Base-by-base conservation (phyloP, 2,329 filamentous ascomycete species). In the Microdochium bolleyi region DNA sequence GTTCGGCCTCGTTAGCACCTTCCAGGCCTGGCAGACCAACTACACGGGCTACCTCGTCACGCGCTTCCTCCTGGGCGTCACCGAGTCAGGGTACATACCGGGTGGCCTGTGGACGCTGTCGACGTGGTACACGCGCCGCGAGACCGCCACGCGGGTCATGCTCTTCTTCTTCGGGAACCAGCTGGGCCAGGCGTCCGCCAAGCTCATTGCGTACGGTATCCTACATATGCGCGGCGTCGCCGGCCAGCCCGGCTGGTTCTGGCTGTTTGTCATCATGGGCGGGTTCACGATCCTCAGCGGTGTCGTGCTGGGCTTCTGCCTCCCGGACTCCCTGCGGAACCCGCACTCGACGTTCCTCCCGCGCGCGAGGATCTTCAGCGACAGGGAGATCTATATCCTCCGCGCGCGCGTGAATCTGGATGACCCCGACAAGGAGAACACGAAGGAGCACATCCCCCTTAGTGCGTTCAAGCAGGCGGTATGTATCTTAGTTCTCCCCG, bases 151-250 rank as follows among this genome's bases (percentile, higher is more conserved):
- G 51, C 65, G 76, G 16, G 70, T 78, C 7, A 73, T 76, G 1
- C 58, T 79, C 0, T 74, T 79, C 53, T 80, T 79, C 60, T 76
- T 79, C 46, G 76, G 76, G 10, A 78, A 79, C 70, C 77, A 79
- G 54, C 70, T 74, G 0, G 76, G 75, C 0, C 74, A 75, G 22
- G 75, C 76, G 0, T 64, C 78, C 1, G 75, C 72, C 24, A 74
- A 75, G 0, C 64, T 79, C 1, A 62, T 80, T 3, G 76, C 73
- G 0, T 73, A 74, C 8, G 75, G 70, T 0, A 73, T 79, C 8
- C 58, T 79, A 7, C 73, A 68, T 51, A 63, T 79, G 19, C 69
- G 73, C 21, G 71, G 70, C 1, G 55, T 58, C 11, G 57, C 66
- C 2, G 72, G 72, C 0, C 55, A 79, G 5, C 63, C 64, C 5